Evolutionary conservation across 2,329 filamentous ascomycete genomes (phyloP), one percentile per base, ranked within the genome.

Genomic region (Fusarium vanettenii): DNA sequence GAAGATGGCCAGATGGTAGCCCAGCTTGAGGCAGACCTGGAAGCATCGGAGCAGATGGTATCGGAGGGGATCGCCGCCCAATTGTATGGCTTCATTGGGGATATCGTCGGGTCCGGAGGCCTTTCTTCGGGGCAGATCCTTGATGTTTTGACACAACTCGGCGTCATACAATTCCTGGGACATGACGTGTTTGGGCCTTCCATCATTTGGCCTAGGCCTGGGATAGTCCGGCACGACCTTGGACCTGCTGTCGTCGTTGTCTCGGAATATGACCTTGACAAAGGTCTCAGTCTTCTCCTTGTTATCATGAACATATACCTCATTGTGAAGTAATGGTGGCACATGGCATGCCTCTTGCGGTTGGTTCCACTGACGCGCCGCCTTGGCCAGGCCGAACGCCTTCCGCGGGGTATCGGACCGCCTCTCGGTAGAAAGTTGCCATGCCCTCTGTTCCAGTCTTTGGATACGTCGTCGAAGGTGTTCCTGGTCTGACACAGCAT

Each of bases 41-140:
- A 72, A 72, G 16, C 29, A 3, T 9, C 27, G 45, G 29, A 64
- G 41, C 20, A 71, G 20, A 22, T 62, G 39, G 8, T 31, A 57
- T 11, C n/a, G 41, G 4, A 72, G 14, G 13, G 29, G 18, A 2
- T 37, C 43, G 3, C 45, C 56, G 7, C 35, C 45, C 4, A 68
- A 13, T 55, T 71, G 45, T 7, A 71, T 56, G 7, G 50, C 64
- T 39, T 72, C 60, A n/a, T 68, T 68, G 25, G 64, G 25, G 9
- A 72, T 41, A 13, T 52, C 11, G 25, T 71, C 64, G 1, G 48
- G 33, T n/a, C 68, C 68, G 5, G 41, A 14, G 7, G 68, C 60
- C 37, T 72, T 68, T 7, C 55, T 33, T 18, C 31, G 22, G 8
- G 35, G 27, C 3, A 66, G n/a, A 2, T 2, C 3, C 4, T 66